Conservation (phyloP, 345 rosid species). For the Salix caprea region DNA sequence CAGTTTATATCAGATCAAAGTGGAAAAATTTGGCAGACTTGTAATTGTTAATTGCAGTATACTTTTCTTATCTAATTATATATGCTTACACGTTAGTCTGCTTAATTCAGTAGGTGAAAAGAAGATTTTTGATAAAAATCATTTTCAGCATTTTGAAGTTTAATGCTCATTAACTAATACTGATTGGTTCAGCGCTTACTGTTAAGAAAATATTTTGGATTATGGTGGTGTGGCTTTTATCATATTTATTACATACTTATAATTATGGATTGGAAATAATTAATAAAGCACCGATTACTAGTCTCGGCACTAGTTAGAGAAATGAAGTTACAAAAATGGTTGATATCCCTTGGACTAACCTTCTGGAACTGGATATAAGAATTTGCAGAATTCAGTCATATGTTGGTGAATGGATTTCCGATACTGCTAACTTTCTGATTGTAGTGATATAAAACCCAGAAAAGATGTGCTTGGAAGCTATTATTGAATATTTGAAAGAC, state of each 20-base stretch:
- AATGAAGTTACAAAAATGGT: neutral
- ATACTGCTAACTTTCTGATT: neutral
- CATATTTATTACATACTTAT: neutral
- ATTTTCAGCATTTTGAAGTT: neutral
- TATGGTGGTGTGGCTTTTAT: neutral
- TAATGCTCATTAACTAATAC: neutral
- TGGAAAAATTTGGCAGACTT: neutral
- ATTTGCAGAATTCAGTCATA: neutral
- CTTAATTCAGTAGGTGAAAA: neutral
- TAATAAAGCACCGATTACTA: neutral
- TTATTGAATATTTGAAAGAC: neutral
- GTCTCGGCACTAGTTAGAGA: neutral
- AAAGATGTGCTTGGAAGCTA: neutral
- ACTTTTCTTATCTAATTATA: neutral
- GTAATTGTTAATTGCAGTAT: neutral
- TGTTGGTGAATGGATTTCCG: neutral
- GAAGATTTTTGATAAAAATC: neutral
- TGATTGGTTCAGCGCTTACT: neutral
- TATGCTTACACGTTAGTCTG: neutral
- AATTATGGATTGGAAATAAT: neutral
- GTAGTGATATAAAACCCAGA: neutral
- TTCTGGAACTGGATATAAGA: neutral
- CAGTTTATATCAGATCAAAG: neutral
- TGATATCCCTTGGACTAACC: neutral
- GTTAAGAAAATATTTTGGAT: neutral